These are phyloP conservation scores for Phaeolepiota aurea DNA, from an alignment of 768 basidiomycete genomes.

Conservation along the genomic window DNA sequence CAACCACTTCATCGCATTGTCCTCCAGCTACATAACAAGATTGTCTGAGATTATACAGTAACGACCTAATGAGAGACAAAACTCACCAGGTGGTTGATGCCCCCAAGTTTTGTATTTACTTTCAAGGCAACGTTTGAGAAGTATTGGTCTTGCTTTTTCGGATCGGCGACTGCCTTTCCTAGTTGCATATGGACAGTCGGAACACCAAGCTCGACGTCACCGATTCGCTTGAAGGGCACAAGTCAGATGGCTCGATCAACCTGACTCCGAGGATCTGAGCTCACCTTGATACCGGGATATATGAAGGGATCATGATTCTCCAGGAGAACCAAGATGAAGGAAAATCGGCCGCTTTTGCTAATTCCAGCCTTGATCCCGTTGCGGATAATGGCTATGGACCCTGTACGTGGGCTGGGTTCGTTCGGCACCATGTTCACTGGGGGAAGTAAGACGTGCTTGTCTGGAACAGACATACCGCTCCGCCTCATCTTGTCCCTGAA, in stretches of 20 bases:
- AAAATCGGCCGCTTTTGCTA: conserved; percentile 28
- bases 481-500: conserved; percentile 47
- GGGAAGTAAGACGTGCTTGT: conserved; percentile 28
- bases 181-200: conserved; percentile 70
- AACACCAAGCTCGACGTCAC: conserved; percentile 67
- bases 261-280: too few relatives aligned
- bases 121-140: conserved; percentile 78
- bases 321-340: conserved; percentile 64
- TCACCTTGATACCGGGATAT: conserved; percentile 71
- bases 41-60: not conserved
- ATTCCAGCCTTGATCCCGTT: conserved; percentile 25
- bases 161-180: conserved; percentile 46
- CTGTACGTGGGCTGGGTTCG: conserved; percentile 24
- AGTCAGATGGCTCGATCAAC: too few relatives aligned
- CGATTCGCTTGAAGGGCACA: conserved; percentile 36
- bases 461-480: conserved; percentile 51
- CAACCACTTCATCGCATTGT: conserved; percentile 53
- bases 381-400: conserved; percentile 33
- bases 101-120: conserved; percentile 77
- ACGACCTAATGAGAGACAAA: not conserved
- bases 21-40: conserved; percentile 43
- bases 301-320: conserved; percentile 64
- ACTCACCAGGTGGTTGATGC: conserved; percentile 59
- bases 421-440: conserved; percentile 19
- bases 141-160: conserved; percentile 66